Base-by-base conservation (phyloP, 2,329 filamentous ascomycete species). In the Pseudopithomyces chartarum region DNA sequence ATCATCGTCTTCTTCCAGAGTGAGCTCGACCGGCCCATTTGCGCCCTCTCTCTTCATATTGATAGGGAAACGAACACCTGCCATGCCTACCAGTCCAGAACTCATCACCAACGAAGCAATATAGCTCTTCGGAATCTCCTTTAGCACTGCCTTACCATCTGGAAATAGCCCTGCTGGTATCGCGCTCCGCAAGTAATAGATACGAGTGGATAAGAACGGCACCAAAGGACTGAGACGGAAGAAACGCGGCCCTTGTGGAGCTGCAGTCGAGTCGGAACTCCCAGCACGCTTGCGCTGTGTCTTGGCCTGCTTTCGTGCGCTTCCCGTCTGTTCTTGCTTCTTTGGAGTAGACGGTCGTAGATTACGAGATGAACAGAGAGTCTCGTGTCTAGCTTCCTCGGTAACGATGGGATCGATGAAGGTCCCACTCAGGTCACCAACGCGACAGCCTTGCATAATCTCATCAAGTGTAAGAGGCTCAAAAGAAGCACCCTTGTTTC, bases 401-500 rank as follows among this genome's bases (percentile, higher is more conserved):
- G 56, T 58, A 13, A 57, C 53, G 40, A 70, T 68, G 0, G 70
- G 66, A n/a, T 66, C 70, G n/a, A 71, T 57, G 22, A 70, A 67
- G 5, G 61, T 64, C 12, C 55, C 57, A 20, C 57, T 63, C 5
- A 68, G 63, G 12, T 69, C 62, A 45, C 52, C 53, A 11, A 69
- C 63, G 6, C 66, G 61, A 23, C 70, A 73, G 3, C 67, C 68
- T 43, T 68, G 67, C 58, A 70, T 64, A 34, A 68, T 66, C 51
- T 74, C 70, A 38, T 73, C 68, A 49, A 73, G 69, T 26, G 70
- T 64, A 3, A 75, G 62, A n/a, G 70, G 66, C 47, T 74, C 72
- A 32, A 75, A 75, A 1, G 70, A 71, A 19, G 69, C 68, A 8
- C 69, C 70, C 42, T 74, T 73, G 48, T 73, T 74, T 20, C 71